Evolutionary conservation across 2,329 filamentous ascomycete species (phyloP).

Genomic region (Ophiosphaerella korrae): DNA sequence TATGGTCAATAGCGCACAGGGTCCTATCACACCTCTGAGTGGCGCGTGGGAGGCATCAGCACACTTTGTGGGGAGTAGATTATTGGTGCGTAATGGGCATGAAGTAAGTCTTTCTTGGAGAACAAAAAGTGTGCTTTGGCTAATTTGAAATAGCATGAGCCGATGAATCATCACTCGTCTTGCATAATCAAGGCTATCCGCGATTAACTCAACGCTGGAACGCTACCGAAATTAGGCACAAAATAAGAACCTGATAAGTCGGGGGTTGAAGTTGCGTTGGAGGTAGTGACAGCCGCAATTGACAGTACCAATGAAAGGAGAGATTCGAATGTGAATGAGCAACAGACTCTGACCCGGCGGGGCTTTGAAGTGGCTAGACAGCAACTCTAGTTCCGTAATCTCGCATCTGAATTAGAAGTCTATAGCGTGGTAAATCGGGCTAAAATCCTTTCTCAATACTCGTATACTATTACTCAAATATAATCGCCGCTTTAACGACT

Average conservation of each 20-base stretch:
- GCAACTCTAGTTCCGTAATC: background rate
- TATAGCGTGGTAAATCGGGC: background rate
- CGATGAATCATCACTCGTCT: background rate
- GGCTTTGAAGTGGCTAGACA: too few relatives aligned
- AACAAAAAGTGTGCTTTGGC: slow-evolving; percentile 1
- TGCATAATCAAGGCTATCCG: slow-evolving; percentile 8
- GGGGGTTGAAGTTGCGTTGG: slow-evolving; percentile 2
- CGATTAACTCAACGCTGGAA: slow-evolving; percentile 10
- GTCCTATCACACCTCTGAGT: slow-evolving; percentile 24
- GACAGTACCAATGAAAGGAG: background rate
- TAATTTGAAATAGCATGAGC: background rate
- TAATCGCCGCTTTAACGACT: slow-evolving; percentile 75
- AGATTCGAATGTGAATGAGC: background rate
- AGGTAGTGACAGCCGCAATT: background rate
- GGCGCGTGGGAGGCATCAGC: slow-evolving; percentile 18
- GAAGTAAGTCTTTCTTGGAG: background rate
- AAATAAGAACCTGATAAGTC: slow-evolving; percentile 16
- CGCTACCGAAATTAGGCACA: slow-evolving; percentile 12
- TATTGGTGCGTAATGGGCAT: slow-evolving; percentile 20
- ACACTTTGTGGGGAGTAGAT: slow-evolving; percentile 14
- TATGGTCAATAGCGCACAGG: slow-evolving; percentile 17
- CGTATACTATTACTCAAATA: slow-evolving; percentile 57
- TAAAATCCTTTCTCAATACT: background rate
- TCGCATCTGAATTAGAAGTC: background rate
- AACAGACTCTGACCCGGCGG: too few relatives aligned